phyloP scores from a whole-genome alignment of 441 rosid species.

The Erysimum cheiri region DNA sequence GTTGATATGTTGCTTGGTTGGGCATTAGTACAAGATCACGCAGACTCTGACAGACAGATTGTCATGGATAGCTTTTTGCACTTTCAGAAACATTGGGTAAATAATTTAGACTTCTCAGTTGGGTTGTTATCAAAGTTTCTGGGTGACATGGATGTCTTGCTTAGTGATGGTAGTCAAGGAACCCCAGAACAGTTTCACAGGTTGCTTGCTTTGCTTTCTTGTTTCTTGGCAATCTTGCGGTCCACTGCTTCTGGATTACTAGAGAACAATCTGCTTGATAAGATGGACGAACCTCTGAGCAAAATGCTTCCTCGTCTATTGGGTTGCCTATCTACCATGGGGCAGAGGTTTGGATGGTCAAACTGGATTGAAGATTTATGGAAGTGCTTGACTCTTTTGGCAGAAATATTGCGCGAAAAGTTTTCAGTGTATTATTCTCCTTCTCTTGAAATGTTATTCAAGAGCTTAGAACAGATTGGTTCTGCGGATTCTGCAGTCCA shows the following conservation, averaged over 20 bases:
- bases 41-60: constrained; percentile 77
- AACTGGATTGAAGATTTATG: constrained; percentile 89
- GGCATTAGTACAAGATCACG: constrained; percentile 90
- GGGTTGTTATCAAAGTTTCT: constrained; percentile 85
- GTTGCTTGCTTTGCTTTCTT: constrained; percentile 92
- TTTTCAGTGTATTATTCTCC: constrained; percentile 75
- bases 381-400: constrained; percentile 96
- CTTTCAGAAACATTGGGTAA: constrained; percentile 98
- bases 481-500: constrained; percentile 45
- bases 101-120: constrained; percentile 83
- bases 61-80: constrained; percentile 93
- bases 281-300: constrained; percentile 77
- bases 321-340: constrained; percentile 79
- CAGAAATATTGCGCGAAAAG: constrained; percentile 88
- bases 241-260: constrained; percentile 96
- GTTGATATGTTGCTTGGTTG: constrained; percentile 98
- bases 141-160: constrained; percentile 91
- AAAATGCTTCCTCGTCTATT: constrained; percentile 87
- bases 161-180: constrained; percentile 84
- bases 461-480: constrained; percentile 66
- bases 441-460: constrained; percentile 78
- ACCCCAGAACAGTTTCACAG: constrained; percentile 81
- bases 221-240: constrained; percentile 89
- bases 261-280: constrained; percentile 85
- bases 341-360: constrained; percentile 93